Evolutionary conservation across 805 yeast genomes (phyloP), one percentile per base, ranked within the genome.

Genomic region (Ogataea neopini): DNA sequence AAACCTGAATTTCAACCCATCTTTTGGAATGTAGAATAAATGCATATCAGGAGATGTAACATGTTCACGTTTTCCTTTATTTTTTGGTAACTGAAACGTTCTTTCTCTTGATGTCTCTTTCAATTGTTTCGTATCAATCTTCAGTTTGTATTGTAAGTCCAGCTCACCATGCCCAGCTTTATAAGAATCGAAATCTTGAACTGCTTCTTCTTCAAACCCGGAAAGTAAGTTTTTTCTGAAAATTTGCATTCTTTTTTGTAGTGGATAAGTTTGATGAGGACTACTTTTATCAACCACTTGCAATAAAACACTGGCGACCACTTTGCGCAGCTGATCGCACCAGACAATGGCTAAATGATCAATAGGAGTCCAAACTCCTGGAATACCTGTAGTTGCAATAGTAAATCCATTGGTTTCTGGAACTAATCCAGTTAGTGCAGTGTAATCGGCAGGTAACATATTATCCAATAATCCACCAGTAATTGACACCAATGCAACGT

Each of bases 321-420:
- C 78, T 44, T 77, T 72, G 44, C 97, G 75, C 32, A 91, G 68
- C 64, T 92, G 97, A 51, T 83, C 87, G 67, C 99, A 92, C 99
- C 99, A 92, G 1, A 92, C 96, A 40, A 94, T 83, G 0, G 98
- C 97, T 53, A 89, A 74, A 68, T 92, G 99, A 65, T 92, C 98
- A 34, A 90, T 83, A 1, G 97, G 86, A 0, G 96, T 83, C 96
- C 97, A 92, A 1, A 92, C 97, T 2, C 75, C 76, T 0, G 96
- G 96, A 9, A 92, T 85, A 1, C 96, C 91, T 0, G 94, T 83
- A 0, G 97, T 80, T 56, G 81, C 88, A 0, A 85, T 87, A 0
- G 95, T 82, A 50, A 92, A 83, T 0, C 97, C 97, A 57, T 92
- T 80, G 0, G 79, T 53, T 1, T 76, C 73, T 0, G 97, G 96